Evolutionary conservation across 768 basidiomycete species (phyloP), one percentile per base, ranked within the genome.

Genomic region (Tephrocybe sp.): DNA sequence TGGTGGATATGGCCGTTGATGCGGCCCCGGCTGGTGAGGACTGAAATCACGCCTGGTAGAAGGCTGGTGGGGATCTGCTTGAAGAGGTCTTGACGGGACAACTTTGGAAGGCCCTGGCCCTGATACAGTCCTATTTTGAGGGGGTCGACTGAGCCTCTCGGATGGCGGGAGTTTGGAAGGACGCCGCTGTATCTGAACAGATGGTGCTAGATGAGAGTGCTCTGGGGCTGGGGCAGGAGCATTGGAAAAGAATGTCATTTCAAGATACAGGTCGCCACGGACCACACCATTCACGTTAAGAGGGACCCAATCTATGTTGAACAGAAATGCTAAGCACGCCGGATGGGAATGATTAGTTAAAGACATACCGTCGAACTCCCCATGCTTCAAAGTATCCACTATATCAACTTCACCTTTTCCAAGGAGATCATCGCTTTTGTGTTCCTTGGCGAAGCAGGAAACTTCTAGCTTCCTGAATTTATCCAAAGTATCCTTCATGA

Each of bases 231-330:
- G 68, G n/a, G 77, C 72, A 7, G 84, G 82, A 3, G 75, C 79
- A 48, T 86, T 83, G 3, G 92, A 80, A 67, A 83, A 98, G 72
- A 84, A 98, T 1, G 95, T 98, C 83, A 97, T 87, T 66, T 98
- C 95, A 13, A 97, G 76, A 64, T 90, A 97, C 9, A 96, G 57
- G 48, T 97, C 91, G 5, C 95, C 95, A 19, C 89, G 83, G 46
- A 82, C 74, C 7, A 82, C 78, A 2, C 82, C 84, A 41, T 68
- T 60, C 33, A 68, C 53, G 31, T 65, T 60, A 14, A 72, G 57
- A 31, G 60, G 55, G 2, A 75, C 65, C 71, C 72, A 73, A 40
- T 73, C 68, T 69, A 49, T 32, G 52, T 4, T 12, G 48, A 34
- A 35, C 23, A 3, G 19, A 47, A 17, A 40, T 11, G 36, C 12